These are phyloP conservation scores for Lactarius vividus DNA, from an alignment of 768 basidiomycete genomes.

Conservation along the genomic window DNA sequence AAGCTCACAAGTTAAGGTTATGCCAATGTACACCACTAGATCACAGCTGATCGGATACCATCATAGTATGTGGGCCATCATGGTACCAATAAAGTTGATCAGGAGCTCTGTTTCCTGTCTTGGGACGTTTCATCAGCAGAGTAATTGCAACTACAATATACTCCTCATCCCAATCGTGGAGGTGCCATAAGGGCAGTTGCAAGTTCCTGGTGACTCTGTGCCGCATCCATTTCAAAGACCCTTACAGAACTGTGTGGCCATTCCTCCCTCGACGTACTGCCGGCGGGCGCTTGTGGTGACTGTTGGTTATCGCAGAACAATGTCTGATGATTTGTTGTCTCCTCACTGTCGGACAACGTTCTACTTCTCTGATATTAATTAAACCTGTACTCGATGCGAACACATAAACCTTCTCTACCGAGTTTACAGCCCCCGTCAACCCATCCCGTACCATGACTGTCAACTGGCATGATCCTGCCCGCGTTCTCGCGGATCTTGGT, in stretches of 20 bases:
- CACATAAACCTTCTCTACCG: neutral
- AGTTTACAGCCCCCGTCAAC: neutral
- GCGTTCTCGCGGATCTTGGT: neutral
- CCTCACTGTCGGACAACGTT: neutral
- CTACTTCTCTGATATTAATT: neutral
- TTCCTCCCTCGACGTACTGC: neutral
- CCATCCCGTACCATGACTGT: neutral
- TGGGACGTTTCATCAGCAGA: no score
- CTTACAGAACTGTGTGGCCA: neutral
- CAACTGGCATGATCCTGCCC: neutral
- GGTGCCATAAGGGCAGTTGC: neutral
- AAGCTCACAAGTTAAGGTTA: no score
- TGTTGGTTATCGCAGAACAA: neutral
- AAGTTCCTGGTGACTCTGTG: neutral
- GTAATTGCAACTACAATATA: no score
- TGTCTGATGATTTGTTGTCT: neutral
- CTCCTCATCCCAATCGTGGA: no score
- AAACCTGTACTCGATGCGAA: neutral
- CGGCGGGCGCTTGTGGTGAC: neutral
- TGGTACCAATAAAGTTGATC: no score
- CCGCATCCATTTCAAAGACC: neutral
- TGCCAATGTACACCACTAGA: no score
- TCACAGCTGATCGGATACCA: no score
- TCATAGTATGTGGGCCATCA: no score
- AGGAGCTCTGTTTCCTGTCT: no score